phyloP scores from a whole-genome alignment of 371 early-diverging fungal species.

The Haplosporangium sp. region DNA sequence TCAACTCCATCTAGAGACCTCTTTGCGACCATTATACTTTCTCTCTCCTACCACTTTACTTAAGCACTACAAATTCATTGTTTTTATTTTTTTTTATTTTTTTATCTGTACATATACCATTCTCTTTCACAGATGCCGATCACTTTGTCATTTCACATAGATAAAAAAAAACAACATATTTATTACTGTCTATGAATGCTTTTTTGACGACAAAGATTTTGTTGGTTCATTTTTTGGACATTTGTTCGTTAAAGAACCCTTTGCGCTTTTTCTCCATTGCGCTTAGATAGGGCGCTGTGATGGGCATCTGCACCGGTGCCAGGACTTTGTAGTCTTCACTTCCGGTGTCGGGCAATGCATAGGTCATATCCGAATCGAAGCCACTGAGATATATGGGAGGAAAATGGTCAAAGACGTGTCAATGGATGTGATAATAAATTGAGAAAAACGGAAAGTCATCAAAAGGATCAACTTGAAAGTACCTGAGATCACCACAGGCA shows the following conservation, averaged over 20 bases:
- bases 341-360: conserved; percentile 71
- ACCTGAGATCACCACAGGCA: conserved; percentile 91
- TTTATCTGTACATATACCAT: too few species aligned
- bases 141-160: too few species aligned
- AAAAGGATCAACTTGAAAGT: conserved; percentile 19
- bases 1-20: conserved; percentile 29
- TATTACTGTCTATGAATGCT: background rate
- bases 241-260: conserved; percentile 73
- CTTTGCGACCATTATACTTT: background rate
- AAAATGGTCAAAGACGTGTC: background rate
- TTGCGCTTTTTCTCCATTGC: conserved; percentile 85
- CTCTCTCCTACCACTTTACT: background rate
- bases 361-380: conserved; percentile 87
- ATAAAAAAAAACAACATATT: too few species aligned
- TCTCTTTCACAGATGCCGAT: too few species aligned
- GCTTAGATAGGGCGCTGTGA: conserved; percentile 90
- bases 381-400: conserved; percentile 61
- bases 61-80: background rate
- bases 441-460: background rate
- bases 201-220: background rate
- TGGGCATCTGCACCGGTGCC: conserved; percentile 89
- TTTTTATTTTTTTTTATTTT: conserved; percentile 4
- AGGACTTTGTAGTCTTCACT: conserved; percentile 64
- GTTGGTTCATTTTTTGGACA: conserved; percentile 54
- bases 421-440: background rate